Evolutionary conservation across 441 rosid genomes (phyloP), one percentile per base, ranked within the genome.

Genomic region (Geranium incanum): DNA sequence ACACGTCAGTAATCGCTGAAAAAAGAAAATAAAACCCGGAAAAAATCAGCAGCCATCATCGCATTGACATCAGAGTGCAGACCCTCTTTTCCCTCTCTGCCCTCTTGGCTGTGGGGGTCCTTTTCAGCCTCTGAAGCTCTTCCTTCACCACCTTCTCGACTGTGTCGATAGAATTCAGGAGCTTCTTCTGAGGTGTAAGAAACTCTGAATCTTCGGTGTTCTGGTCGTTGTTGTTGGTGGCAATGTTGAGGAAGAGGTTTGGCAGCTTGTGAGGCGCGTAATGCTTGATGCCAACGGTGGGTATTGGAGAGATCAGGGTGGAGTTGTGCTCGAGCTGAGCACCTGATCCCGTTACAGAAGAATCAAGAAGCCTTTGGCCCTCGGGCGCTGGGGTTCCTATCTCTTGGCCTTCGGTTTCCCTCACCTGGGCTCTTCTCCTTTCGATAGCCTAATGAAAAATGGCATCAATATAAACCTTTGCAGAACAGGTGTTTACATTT

Each of bases 141-240:
- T 85, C 89, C 89, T 81, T 85, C 52, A 93, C 93, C 38, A 78
- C 88, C 70, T 86, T 85, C 80, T 84, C 89, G 0, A 89, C 93
- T 5, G 79, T 77, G 77, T 93, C 97, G 18, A 93, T 88, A 23
- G 97, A 85, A 72, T 87, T 79, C 73, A 93, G 74, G 2, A 93
- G 89, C 68, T 91, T 93, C 83, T 85, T 89, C 78, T 91, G 92
- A 0, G 97, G 98, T 9, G 97, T 91, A 67, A 88, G 71, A 73
- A 75, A 77, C 57, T 85, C 95, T 8, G 87, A 77, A 70, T 85
- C 92, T 1, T 50, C 84, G 1, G 76, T 66, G 3, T 72, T 57
- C 79, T 78, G 77, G 38, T 81, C 33, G 33, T 23, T 23, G 33
- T 23, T 23, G 33, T 1, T 23, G 33, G 33, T 84, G 9, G 86